phyloP scores from a whole-genome alignment of 148 eudicot species.

The Vaccinium darrowii region DNA sequence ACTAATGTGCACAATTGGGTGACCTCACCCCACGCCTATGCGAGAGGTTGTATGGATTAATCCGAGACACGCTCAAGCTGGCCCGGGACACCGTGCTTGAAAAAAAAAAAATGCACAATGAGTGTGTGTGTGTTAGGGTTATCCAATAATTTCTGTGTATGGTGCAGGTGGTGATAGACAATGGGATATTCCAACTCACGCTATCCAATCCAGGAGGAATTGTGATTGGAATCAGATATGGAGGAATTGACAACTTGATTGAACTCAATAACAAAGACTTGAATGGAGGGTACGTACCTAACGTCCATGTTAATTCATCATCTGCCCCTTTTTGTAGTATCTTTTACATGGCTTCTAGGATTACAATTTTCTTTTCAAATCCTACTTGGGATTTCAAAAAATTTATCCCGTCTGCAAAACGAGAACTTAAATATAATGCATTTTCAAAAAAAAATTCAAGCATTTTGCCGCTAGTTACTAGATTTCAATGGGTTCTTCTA shows the following conservation, averaged over 20 bases:
- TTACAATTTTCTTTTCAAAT: background rate
- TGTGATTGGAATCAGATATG: slow-evolving; percentile 18
- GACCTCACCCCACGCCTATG: too few relatives aligned
- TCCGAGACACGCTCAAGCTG: too few relatives aligned
- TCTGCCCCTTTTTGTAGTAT: background rate
- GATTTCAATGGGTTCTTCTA: too few relatives aligned
- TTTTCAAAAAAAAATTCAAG: too few relatives aligned
- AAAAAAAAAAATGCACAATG: background rate
- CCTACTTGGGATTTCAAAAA: too few relatives aligned
- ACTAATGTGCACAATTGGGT: background rate
- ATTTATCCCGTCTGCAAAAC: too few relatives aligned
- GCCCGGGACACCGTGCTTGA: too few relatives aligned
- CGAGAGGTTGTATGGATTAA: too few relatives aligned
- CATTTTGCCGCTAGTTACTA: too few relatives aligned
- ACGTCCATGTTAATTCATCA: background rate
- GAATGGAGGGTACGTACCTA: slow-evolving; percentile 57
- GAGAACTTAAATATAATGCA: too few relatives aligned
- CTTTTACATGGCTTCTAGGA: too few relatives aligned
- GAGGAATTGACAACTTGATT: slow-evolving; percentile 28
- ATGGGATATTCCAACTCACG: slow-evolving; percentile 25
- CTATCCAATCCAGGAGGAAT: slow-evolving; percentile 22
- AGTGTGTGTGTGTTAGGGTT: background rate
- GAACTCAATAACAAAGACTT: slow-evolving; percentile 46
- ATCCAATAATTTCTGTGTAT: background rate
- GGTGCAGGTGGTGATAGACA: slow-evolving; percentile 75